Evolutionary conservation across 176 grass and related monocot genomes (phyloP).

Genomic region (Raddia distichophylla): DNA sequence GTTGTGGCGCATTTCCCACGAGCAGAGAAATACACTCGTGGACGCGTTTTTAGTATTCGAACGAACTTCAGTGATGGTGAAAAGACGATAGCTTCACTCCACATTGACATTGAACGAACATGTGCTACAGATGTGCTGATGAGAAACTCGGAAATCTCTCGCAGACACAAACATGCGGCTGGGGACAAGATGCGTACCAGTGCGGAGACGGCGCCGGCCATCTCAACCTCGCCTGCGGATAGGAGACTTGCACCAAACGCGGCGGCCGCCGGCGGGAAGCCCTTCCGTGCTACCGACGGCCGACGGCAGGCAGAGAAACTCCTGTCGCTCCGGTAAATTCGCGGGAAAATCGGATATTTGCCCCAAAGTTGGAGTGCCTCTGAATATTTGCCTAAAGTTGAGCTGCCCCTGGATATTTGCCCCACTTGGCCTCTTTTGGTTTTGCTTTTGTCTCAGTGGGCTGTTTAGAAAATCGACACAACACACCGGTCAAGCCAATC

Average conservation of each 20-base stretch:
- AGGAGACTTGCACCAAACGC: not conserved
- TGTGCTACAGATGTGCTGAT: not conserved
- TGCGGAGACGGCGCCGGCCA: not conserved
- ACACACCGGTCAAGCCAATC: too few relatives aligned
- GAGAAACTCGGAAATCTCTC: not conserved
- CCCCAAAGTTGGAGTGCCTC: too few relatives aligned
- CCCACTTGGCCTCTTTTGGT: too few relatives aligned
- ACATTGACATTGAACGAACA: not conserved
- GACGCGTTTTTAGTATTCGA: not conserved
- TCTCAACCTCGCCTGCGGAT: not conserved
- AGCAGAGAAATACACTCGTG: not conserved
- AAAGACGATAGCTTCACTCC: not conserved
- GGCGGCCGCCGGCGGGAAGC: not conserved
- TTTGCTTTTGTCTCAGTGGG: too few relatives aligned
- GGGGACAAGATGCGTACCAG: not conserved
- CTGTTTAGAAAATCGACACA: too few relatives aligned
- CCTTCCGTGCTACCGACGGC: constrained; percentile 21
- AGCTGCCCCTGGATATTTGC: too few relatives aligned
- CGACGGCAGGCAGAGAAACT: not conserved
- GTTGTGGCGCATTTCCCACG: not conserved
- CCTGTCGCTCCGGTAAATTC: not conserved
- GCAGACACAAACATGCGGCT: not conserved
- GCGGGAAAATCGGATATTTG: too few relatives aligned
- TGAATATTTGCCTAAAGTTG: too few relatives aligned
- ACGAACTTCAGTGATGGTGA: not conserved